A percentile compares a stretch with the other conserved stretches of the same genome.
phyloP scores from a whole-genome alignment of 2,329 filamentous ascomycete genomes.

The Harringtonia aguacate region DNA sequence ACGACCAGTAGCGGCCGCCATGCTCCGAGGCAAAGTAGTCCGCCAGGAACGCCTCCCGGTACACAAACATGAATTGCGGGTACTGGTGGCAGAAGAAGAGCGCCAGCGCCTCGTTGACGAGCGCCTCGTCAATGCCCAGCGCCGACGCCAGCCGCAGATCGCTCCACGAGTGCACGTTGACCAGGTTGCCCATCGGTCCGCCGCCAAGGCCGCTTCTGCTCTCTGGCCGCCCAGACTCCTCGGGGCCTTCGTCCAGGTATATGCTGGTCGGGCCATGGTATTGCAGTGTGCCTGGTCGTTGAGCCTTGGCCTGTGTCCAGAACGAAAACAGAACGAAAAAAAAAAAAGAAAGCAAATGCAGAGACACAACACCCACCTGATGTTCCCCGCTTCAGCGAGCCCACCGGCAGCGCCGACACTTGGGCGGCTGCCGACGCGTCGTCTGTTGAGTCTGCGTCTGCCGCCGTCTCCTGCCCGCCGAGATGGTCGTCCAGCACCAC shows the following conservation, averaged over 20 bases:
- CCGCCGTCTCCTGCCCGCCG: too few species aligned
- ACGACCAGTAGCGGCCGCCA: neutral
- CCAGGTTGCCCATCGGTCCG: neutral
- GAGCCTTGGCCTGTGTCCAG: too few species aligned
- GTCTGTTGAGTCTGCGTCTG: neutral
- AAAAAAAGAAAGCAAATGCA: too few species aligned
- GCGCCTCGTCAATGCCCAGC: neutral
- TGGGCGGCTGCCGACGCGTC: neutral
- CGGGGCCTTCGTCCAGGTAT: neutral
- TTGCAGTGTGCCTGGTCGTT: neutral
- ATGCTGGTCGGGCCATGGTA: constrained; percentile 2
- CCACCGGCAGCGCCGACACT: neutral
- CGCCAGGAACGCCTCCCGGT: neutral
- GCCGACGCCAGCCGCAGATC: neutral
- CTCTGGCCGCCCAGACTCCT: too few species aligned
- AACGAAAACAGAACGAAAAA: too few species aligned
- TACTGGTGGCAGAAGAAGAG: neutral
- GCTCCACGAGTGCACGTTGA: neutral
- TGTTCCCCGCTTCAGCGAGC: neutral
- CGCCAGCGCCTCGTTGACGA: neutral
- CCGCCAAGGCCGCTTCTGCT: neutral
- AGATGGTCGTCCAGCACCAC: neutral
- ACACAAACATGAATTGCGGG: constrained; percentile 1
- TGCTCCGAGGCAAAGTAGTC: neutral
- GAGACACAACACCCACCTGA: neutral